Evolutionary conservation across 352 stramenopile species (phyloP).

Genomic region (Pythium apleroticum): DNA sequence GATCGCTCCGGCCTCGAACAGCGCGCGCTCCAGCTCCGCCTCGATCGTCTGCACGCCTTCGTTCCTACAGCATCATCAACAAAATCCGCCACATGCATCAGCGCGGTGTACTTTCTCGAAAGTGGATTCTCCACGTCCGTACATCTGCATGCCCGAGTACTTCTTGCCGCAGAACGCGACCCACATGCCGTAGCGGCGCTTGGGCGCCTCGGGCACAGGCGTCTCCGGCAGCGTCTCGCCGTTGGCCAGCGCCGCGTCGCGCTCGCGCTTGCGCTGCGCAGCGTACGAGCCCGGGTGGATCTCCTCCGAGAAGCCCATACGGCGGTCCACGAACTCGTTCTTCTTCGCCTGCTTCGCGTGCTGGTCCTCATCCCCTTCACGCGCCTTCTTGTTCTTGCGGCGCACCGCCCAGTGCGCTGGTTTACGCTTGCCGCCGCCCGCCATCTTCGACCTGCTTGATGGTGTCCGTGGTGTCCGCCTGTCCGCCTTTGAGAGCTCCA

Average conservation of each 20-base stretch:
- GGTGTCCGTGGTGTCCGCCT: not conserved
- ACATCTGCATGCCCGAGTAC: conserved; percentile 91
- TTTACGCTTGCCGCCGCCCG: conserved; percentile 61
- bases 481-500: conserved; percentile 4
- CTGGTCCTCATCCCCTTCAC: conserved; percentile 18
- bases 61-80: conserved; percentile 61
- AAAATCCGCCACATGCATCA: too few relatives aligned
- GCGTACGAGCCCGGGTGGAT: conserved; percentile 83
- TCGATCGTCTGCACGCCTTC: conserved; percentile 89
- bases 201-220: conserved; percentile 25
- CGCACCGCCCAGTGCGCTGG: conserved; percentile 68
- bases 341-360: conserved; percentile 24
- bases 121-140: conserved; percentile 1
- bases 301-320: conserved; percentile 52
- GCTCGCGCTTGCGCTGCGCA: conserved; percentile 33
- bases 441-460: conserved; percentile 1
- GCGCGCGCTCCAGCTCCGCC: conserved; percentile 83
- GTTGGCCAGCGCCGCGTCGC: conserved; percentile 3
- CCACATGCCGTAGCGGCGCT: conserved; percentile 81
- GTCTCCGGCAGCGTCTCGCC: conserved; percentile 15
- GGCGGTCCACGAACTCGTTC: conserved; percentile 41
- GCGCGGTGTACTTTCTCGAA: not conserved
- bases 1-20: conserved; percentile 87
- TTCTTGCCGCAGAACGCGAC: conserved; percentile 88
- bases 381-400: conserved; percentile 75